Evolutionary conservation across 2,329 filamentous ascomycete genomes (phyloP), one percentile per base, ranked within the genome.

Genomic region (Leptographium galeiforme): DNA sequence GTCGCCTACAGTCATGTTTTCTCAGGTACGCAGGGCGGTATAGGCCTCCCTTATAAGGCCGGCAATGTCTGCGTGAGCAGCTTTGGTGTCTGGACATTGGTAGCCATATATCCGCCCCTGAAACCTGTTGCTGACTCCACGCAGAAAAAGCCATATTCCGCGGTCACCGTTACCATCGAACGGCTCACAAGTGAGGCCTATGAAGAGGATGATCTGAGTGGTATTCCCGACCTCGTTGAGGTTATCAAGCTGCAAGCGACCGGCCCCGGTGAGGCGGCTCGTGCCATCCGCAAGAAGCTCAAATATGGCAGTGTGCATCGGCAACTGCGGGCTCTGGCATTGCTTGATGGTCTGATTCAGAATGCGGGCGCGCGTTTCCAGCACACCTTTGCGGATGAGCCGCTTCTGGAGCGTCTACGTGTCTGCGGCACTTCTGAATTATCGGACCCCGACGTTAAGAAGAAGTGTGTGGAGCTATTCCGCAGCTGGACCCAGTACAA

Each of bases 281-380:
- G 93, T 64, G 90, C 93, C 48, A 79, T 98, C 61, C 82, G 93
- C 56, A 98, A 98, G 79, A 97, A 97, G 74, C 80, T 98, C 77
- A 98, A 98, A 72, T 97, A 98, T 69, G 93, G 93, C 61, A 95
- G 82, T 63, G 77, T 87, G n/a, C 91, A 97, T 68, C 85, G 89
- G 50, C 93, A 98, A 68, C 76, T 97, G 38, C 82, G 93, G 56
- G 87, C 93, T 39, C 78, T 98, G 25, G 85, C 86, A 12, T 84
- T 98, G 50, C 78, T 98, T 2, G 93, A 98, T 66, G 90, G 87
- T 44, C 76, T 98, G 41, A 93, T 98, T 56, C 88, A 96, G 64
- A 98, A 98, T 70, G 90, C 89, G 2, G 91, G 91, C 1, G 76
- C 85, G 13, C 81, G 85, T 13, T 96, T 97, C 64, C 87, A 96